These are phyloP conservation scores for Neodidymelliopsis sp. DNA, from an alignment of 2,329 filamentous ascomycete species.

Conservation along the genomic window DNA sequence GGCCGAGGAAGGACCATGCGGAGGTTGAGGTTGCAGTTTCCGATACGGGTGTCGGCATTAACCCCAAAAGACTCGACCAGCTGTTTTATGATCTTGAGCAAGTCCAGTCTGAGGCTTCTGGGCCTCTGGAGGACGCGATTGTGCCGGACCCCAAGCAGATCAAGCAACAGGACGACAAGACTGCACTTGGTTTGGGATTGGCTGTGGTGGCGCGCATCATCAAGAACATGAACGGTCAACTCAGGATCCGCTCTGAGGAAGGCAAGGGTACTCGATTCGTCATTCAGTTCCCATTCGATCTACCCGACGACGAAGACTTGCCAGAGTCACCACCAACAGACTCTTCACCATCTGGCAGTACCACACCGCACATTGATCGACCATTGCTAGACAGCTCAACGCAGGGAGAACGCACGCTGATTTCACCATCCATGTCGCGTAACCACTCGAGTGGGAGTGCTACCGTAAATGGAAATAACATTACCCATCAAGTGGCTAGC, in stretches of 20 bases:
- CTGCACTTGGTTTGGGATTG: slow-evolving; percentile 79
- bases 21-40: slow-evolving; percentile 77
- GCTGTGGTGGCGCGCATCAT: slow-evolving; percentile 86
- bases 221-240: slow-evolving; percentile 88
- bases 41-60: slow-evolving; percentile 76
- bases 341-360: slow-evolving; percentile 27
- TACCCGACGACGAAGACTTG: slow-evolving; percentile 58
- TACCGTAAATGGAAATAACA: slow-evolving; percentile 7
- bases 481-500: slow-evolving; percentile 12
- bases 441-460: slow-evolving; percentile 26
- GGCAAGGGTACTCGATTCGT: slow-evolving; percentile 84
- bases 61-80: slow-evolving; percentile 62
- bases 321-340: neutral
- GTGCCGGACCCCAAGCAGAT: slow-evolving; percentile 42
- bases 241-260: slow-evolving; percentile 83
- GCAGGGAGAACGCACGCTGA: slow-evolving; percentile 66
- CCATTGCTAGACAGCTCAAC: slow-evolving; percentile 3
- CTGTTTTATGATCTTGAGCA: slow-evolving; percentile 70
- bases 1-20: slow-evolving; percentile 55
- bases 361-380: slow-evolving; percentile 30
- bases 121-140: slow-evolving; percentile 42
- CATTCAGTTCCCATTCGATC: slow-evolving; percentile 76
- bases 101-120: slow-evolving; percentile 57
- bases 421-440: slow-evolving; percentile 51
- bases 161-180: slow-evolving; percentile 45